phyloP scores from a whole-genome alignment of 2,329 filamentous ascomycete genomes.

The Phyllachora maydis region DNA sequence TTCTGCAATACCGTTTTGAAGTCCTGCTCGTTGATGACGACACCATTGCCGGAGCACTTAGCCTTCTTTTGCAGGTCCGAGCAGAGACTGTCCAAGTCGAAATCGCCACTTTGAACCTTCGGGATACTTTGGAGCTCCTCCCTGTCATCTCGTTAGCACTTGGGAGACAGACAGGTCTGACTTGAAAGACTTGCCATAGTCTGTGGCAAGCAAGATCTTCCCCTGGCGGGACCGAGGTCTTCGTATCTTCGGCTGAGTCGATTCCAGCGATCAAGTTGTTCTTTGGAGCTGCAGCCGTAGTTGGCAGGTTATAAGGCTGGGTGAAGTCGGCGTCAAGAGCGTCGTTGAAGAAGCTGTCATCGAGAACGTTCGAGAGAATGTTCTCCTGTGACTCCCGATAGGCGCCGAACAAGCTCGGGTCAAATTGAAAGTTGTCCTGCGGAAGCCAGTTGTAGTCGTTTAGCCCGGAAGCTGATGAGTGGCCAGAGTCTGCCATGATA shows the following conservation, averaged over 20 bases:
- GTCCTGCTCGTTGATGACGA: slow-evolving; percentile 74
- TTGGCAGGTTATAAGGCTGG: slow-evolving; percentile 53
- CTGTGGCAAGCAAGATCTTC: slow-evolving; percentile 69
- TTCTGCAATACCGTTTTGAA: slow-evolving; percentile 62
- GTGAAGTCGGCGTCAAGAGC: slow-evolving; percentile 66
- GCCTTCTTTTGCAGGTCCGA: slow-evolving; percentile 88
- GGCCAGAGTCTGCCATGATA: slow-evolving; percentile 14
- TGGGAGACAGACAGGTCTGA: too few species aligned
- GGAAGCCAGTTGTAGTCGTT: slow-evolving; percentile 54
- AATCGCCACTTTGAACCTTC: slow-evolving; percentile 73
- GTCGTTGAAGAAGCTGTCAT: slow-evolving; percentile 50
- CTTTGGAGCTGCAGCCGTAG: slow-evolving; percentile 26
- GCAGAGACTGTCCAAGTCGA: slow-evolving; percentile 85
- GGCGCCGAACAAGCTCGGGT: slow-evolving; percentile 77
- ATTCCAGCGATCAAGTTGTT: slow-evolving; percentile 60
- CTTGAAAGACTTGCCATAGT: slow-evolving; percentile 54
- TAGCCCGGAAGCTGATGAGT: too few species aligned
- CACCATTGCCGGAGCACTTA: slow-evolving; percentile 78
- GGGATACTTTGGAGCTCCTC: slow-evolving; percentile 75
- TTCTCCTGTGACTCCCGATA: slow-evolving; percentile 84
- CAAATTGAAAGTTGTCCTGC: slow-evolving; percentile 72
- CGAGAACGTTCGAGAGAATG: slow-evolving; percentile 49
- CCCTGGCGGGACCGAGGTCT: slow-evolving; percentile 31
- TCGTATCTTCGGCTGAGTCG: slow-evolving; percentile 57
- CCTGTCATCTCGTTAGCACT: slow-evolving; percentile 36